A percentile compares a stretch with the other conserved stretches of the same genome.
Conservation (phyloP, 805 yeast species). For the Cyberlindnera galapagoensis region DNA sequence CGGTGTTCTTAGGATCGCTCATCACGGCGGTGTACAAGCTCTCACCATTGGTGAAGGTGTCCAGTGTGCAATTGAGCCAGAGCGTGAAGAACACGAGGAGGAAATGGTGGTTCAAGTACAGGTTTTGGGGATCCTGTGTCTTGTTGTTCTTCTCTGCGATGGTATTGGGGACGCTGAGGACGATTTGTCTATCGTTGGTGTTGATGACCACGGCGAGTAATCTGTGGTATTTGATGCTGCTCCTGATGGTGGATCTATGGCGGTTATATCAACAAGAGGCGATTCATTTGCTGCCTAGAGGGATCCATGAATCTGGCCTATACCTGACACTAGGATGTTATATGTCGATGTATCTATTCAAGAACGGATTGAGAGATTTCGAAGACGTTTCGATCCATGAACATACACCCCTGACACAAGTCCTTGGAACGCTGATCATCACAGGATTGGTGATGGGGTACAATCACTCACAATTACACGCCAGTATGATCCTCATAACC, state of each 20-base stretch:
- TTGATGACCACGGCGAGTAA: slow-evolving; percentile 18
- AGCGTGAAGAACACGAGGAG: too few species aligned
- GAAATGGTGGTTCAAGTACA: neutral
- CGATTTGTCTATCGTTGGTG: slow-evolving; percentile 16
- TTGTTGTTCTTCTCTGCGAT: slow-evolving; percentile 12
- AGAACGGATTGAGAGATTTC: slow-evolving; percentile 11
- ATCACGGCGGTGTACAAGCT: slow-evolving; percentile 11
- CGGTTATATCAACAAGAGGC: slow-evolving; percentile 3
- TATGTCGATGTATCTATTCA: slow-evolving; percentile 2
- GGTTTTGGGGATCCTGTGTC: slow-evolving; percentile 3
- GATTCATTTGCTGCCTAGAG: slow-evolving; percentile 1
- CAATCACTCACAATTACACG: slow-evolving; percentile 7
- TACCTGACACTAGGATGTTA: slow-evolving; percentile 3
- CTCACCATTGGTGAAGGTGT: too few species aligned
- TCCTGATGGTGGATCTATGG: slow-evolving; percentile 14
- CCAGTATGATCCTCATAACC: slow-evolving; percentile 22
- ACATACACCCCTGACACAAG: too few species aligned
- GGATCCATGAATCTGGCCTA: neutral
- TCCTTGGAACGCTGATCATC: neutral
- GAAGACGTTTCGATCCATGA: slow-evolving; percentile 5
- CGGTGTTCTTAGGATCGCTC: slow-evolving; percentile 12
- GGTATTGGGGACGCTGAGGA: slow-evolving; percentile 20
- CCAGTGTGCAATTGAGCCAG: too few species aligned
- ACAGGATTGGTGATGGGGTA: slow-evolving; percentile 4
- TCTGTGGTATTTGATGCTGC: slow-evolving; percentile 2